Conservation (phyloP, 768 basidiomycete genomes). For the Hortiboletus campestris region DNA sequence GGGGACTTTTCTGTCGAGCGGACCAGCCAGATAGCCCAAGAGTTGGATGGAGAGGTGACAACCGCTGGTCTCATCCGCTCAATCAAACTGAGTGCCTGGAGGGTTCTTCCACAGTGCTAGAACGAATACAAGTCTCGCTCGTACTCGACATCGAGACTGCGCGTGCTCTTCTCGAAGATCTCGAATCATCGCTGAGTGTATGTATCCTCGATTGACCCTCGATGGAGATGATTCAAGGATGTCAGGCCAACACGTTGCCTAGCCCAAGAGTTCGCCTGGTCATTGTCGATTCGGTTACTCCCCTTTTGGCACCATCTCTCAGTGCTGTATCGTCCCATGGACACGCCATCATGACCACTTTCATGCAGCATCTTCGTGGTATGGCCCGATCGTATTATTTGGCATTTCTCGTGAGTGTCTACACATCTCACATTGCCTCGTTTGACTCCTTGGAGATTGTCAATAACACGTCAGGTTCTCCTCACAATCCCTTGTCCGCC, state of each 20-base stretch:
- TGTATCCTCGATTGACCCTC: background rate
- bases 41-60: conserved; percentile 26
- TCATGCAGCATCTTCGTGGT: conserved; percentile 62
- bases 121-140: conserved; percentile 56
- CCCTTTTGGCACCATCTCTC: conserved; percentile 60
- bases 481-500: conserved; percentile 33
- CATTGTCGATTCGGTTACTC: conserved; percentile 65
- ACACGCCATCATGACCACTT: conserved; percentile 68
- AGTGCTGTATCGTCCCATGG: conserved; percentile 70
- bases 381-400: conserved; percentile 45
- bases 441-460: conserved; percentile 45
- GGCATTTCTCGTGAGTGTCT: conserved; percentile 51
- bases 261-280: conserved; percentile 40
- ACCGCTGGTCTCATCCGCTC: background rate
- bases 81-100: conserved; percentile 14
- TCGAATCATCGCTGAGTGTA: conserved; percentile 35
- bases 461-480: conserved; percentile 49
- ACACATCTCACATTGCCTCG: background rate
- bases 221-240: conserved; percentile 1
- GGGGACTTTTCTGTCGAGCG: conserved; percentile 62
- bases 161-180: conserved; percentile 47
- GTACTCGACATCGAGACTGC: conserved; percentile 59
- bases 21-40: conserved; percentile 39
- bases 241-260: conserved; percentile 9
- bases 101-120: conserved; percentile 39